These are phyloP conservation scores for Capsicum baccatum DNA, from an alignment of 257 asterid species.

Conservation along the genomic window DNA sequence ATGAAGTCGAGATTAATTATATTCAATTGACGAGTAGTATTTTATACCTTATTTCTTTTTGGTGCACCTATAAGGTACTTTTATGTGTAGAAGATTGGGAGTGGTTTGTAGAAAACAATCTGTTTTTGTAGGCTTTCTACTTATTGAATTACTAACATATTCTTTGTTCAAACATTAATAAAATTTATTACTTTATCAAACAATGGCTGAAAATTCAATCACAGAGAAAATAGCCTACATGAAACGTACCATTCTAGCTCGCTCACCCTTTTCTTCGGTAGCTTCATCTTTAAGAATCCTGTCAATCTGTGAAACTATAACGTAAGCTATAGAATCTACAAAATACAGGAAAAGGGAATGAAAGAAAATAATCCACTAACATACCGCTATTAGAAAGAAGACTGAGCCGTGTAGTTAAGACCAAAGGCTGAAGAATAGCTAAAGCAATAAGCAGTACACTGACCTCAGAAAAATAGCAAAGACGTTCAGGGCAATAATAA, in stretches of 20 bases:
- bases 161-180: background rate
- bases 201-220: background rate
- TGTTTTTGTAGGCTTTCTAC: background rate
- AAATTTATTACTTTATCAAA: no score
- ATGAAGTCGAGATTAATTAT: background rate
- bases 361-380: background rate
- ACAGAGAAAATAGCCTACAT: background rate
- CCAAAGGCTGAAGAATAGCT: background rate
- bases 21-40: background rate
- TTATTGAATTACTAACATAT: background rate
- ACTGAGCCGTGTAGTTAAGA: background rate
- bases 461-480: background rate
- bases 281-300: slow-evolving; percentile 86
- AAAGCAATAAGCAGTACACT: background rate
- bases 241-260: slow-evolving; percentile 82
- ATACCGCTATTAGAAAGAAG: slow-evolving; percentile 25
- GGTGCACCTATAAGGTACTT: background rate
- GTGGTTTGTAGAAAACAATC: background rate
- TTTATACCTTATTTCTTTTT: background rate
- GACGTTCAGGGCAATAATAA: background rate
- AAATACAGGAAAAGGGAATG: background rate
- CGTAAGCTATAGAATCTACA: background rate
- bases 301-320: slow-evolving; percentile 45
- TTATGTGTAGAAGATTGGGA: background rate
- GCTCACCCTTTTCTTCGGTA: slow-evolving; percentile 92